Base-by-base conservation (phyloP, 1,284 basidiomycete species). In the Cerrena zonata region DNA sequence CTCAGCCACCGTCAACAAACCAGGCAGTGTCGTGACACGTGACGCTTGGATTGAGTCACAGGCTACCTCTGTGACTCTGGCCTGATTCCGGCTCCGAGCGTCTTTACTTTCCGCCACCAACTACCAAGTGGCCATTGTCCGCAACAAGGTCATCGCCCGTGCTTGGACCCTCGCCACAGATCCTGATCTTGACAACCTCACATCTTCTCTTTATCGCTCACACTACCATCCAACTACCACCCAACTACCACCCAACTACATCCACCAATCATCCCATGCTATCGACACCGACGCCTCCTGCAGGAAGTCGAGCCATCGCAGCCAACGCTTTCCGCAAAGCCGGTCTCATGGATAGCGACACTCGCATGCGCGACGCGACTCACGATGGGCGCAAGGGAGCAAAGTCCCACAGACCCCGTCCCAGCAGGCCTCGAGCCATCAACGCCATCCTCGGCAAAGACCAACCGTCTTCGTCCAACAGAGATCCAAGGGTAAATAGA, bases 301-400 rank as follows among this genome's bases (percentile, higher is more conserved):
- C 69, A 21, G 77, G 81, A 55, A 70, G 76, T 49, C 77, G 82
- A 57, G 65, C 74, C 30, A 68, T 89, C 24, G 83, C 79, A 24
- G 59, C 74, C 50, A 80, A 67, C 51, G 80, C 84, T 23, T 70
- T 88, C 23, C 80, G 82, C 53, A 77, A 69, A 46, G 85, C 83
- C 2, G 86, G 86, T 40, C 80, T 88, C 60, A 81, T 84, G 55
- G 86, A 88, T 71, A 72, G 78, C 51, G 86, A 89, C 63, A 72
- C 79, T 49, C 76, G 71, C 58, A 89, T 89, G 86, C 77, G 78
- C 52, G 86, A 89, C 59, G 69, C 71, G 30, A 73, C 75, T 13
- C 82, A 85, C 67, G 82, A 82, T 47, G 84, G 84, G 15, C 76
- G 84, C 57, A 89, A 88, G 65, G 79, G 78, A 7, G 82, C 68